Evolutionary conservation across 257 asterid species (phyloP), one percentile per base, ranked within the genome.

Genomic region (Nicotiana benthamiana): DNA sequence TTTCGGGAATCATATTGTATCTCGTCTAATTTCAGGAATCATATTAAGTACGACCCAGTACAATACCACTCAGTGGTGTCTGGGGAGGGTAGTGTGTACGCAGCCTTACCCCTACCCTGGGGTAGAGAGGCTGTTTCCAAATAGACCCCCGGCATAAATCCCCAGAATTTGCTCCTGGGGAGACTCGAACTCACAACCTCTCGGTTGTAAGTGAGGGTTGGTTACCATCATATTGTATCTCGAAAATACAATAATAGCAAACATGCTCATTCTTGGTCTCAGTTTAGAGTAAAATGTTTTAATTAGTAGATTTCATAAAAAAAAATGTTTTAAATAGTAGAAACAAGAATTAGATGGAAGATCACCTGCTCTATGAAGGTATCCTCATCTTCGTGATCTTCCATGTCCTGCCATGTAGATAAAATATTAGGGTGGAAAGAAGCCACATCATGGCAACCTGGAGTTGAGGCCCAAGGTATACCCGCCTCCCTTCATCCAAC

Each of bases 291-390:
- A 22, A 20, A 40, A 70, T 28, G 46, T n/a, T 43, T 40, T 70
- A 70, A 43, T 43, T 70, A 70, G 20, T 22, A 22, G 13, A 13
- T 36, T 36, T n/a, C n/a, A n/a, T n/a, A n/a, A n/a, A n/a, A 34
- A 34, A 20, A n/a, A 40, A 70, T 28, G 43, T n/a, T 70, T 40
- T 70, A 70, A 70, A 11, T 70, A 70, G 20, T 20, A 20, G 20
- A 18, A 43, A 28, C 32, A 43, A 36, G 77, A 70, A 70, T 40
- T 10, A 40, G 83, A 84, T 26, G 54, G 82, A 46, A 60, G 43
- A 52, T 85, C 88, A 91, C 97, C 95, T 90, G 92, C 20, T 87
- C 91, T 34, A 86, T 80, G 75, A 89, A 80, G 79, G 87, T 89
- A 83, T 89, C 92, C 30, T 90, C 97, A 80, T 88, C 83, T 20